Evolutionary conservation across 1,139 yeast species (phyloP).

Genomic region (Hyphopichia burtonii): DNA sequence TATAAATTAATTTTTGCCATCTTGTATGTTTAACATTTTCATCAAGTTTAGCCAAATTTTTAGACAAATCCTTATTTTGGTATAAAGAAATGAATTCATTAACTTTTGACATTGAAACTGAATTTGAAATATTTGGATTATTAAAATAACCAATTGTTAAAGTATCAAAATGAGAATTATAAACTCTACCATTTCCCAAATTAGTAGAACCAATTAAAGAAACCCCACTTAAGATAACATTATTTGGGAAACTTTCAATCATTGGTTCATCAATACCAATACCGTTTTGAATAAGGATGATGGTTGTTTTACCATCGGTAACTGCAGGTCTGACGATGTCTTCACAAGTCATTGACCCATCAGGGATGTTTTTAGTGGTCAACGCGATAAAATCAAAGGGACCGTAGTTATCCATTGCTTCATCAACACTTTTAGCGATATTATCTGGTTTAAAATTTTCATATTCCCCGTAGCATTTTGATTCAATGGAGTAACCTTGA

Average conservation of each 20-base stretch:
- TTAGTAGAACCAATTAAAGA: constrained; percentile 67
- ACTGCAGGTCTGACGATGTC: constrained; percentile 60
- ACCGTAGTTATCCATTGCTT: constrained; percentile 41
- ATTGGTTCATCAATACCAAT: constrained; percentile 68
- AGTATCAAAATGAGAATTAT: constrained; percentile 53
- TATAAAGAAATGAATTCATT: constrained; percentile 52
- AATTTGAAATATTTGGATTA: constrained; percentile 16
- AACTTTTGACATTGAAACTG: constrained; percentile 22
- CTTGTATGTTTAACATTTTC: constrained; percentile 52
- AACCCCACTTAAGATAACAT: constrained; percentile 64
- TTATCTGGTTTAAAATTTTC: constrained; percentile 54
- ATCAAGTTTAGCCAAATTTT: constrained; percentile 47
- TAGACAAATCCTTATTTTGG: constrained; percentile 32
- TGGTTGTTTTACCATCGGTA: constrained; percentile 43
- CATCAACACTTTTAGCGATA: constrained; percentile 40
- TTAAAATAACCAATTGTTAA: constrained; percentile 56
- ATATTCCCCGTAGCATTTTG: constrained; percentile 59
- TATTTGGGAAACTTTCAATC: constrained; percentile 55
- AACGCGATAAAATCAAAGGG: constrained; percentile 68
- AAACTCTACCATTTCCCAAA: constrained; percentile 45
- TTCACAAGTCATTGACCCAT: constrained; percentile 52
- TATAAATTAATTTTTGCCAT: constrained; percentile 75
- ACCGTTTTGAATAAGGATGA: constrained; percentile 73
- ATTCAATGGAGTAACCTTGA: constrained; percentile 59
- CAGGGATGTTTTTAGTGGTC: constrained; percentile 76